These are phyloP conservation scores for Auricularia sp. DNA, from an alignment of 768 basidiomycete genomes.

Conservation along the genomic window DNA sequence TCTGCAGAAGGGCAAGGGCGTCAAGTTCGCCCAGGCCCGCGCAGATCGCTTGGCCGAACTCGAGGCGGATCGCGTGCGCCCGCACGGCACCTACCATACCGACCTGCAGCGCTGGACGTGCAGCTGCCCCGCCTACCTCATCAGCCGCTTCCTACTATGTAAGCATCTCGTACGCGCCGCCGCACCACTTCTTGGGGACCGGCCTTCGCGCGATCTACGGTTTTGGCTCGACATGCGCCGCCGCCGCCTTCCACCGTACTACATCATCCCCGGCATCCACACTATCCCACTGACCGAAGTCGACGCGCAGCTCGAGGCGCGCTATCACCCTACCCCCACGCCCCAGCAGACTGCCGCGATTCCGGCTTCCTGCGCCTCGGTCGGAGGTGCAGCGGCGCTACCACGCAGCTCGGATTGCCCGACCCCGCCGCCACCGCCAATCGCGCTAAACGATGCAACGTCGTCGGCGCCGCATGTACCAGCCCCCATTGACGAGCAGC, in stretches of 20 bases:
- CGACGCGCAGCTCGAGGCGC: not conserved
- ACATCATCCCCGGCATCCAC: not conserved
- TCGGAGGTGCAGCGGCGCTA: not conserved
- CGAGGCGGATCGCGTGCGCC: slow-evolving; percentile 8
- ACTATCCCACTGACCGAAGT: not conserved
- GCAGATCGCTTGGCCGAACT: slow-evolving; percentile 6
- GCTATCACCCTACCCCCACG: not conserved
- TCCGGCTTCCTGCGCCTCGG: not conserved
- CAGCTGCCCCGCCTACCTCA: slow-evolving; percentile 12
- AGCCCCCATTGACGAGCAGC: not conserved
- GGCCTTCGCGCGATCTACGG: not conserved
- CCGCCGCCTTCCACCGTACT: not conserved
- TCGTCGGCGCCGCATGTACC: not conserved
- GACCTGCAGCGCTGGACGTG: slow-evolving; percentile 14
- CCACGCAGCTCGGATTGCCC: not conserved
- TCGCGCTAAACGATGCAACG: not conserved
- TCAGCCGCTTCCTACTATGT: slow-evolving; percentile 13
- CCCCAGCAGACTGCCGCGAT: too few relatives aligned
- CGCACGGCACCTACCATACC: slow-evolving; percentile 10
- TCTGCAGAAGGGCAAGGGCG: not conserved
- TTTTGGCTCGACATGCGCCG: not conserved
- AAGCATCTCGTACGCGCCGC: slow-evolving; percentile 13
- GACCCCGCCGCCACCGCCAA: not conserved
- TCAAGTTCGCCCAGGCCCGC: not conserved
- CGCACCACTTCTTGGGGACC: not conserved